Evolutionary conservation across 225 moss, liverwort and hornwort species (phyloP), one percentile per base, ranked within the genome.

Genomic region (Anthoceros angustus): DNA sequence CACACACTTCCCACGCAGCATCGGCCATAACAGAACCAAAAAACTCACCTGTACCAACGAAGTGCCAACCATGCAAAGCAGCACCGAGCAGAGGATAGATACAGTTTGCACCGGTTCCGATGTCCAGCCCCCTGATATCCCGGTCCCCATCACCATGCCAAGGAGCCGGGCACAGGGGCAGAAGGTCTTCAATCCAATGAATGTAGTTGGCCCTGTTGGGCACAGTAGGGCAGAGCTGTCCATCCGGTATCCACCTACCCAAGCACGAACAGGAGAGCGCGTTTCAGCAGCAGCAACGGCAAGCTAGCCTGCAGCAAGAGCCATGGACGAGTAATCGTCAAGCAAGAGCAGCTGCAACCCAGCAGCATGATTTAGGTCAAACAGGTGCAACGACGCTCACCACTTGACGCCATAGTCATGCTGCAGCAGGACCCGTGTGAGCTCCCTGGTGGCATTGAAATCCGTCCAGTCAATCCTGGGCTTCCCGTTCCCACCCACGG

Each of bases 21-120:
- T 45, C 0, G 42, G 32, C 10, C 45, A 43, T 5, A 48, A 68
- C 40, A 66, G 25, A 69, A 40, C 9, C 49, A 55, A 64, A 70
- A 8, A 9, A 7, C 18, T 41, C 69, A 98, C 98, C 98, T 86
- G 98, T 92, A 45, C 79, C 98, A 73, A 98, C 84, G 64, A 98
- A 98, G 43, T 75, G 85, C 98, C 98, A 98, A 64, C 86, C 81
- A 61, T 77, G 80, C 61, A 89, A 66, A 8, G 98, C 75, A 64
- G 84, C 78, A 62, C 98, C 98, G 5, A 98, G 77, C 45, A 98
- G 77, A 41, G 92, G 89, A 73, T 98, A 98, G 25, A 98, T 86
- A 73, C 98, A 92, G 74, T 89, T 98, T 32, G 98, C 98, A 65
- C 98, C 98, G 14, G 98, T 98, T 63, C 98, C 98, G 62, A 98